Conservation (phyloP, 768 basidiomycete genomes). For the Suillus subluteus region DNA sequence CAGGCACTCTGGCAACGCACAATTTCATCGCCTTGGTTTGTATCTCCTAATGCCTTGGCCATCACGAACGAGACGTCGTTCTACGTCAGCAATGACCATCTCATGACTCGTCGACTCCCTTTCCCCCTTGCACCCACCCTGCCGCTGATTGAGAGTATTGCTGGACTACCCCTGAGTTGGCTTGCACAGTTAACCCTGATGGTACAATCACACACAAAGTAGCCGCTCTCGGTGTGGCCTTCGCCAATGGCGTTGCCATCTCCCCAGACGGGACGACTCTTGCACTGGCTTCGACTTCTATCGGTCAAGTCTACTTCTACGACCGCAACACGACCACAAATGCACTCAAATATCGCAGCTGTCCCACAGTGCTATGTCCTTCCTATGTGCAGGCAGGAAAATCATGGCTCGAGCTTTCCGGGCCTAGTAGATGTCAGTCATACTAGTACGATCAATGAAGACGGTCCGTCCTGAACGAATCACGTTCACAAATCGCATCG, state of each 20-base stretch:
- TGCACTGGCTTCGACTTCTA: conserved; percentile 60
- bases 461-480: no score
- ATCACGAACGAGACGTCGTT: conserved; percentile 70
- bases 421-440: no score
- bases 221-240: conserved; percentile 54
- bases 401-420: no score
- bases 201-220: conserved; percentile 40
- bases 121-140: conserved; percentile 49
- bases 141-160: conserved; percentile 57
- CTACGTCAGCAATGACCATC: conserved; percentile 75
- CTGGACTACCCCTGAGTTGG: conserved; percentile 61
- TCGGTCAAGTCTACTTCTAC: conserved; percentile 54
- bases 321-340: conserved; percentile 49
- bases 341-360: conserved; percentile 41
- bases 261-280: conserved; percentile 52
- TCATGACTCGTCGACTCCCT: conserved; percentile 64
- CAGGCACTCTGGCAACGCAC: conserved; percentile 62
- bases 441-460: no score
- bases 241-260: conserved; percentile 71
- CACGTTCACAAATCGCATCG: no score
- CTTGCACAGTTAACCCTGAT: no score
- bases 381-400: no score
- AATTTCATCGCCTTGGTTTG: conserved; percentile 57
- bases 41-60: conserved; percentile 77
- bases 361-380: no score